Evolutionary conservation across 306 rosid genomes (phyloP).

Genomic region (Cucurbita moschata): DNA sequence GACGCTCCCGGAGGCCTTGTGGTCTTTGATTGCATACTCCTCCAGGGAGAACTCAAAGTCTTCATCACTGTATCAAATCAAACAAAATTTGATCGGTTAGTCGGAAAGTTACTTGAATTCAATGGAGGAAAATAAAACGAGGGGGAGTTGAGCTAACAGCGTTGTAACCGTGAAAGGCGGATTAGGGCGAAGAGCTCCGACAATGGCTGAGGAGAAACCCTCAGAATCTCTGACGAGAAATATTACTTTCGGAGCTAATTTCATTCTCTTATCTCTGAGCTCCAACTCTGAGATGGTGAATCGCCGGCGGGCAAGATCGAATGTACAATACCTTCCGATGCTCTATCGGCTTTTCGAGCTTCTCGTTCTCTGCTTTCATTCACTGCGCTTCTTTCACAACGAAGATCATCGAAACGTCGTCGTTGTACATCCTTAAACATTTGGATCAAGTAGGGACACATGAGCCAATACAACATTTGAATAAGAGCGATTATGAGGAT

Average conservation of each 20-base stretch:
- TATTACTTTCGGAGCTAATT: constrained; percentile 34
- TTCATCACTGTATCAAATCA: constrained; percentile 34
- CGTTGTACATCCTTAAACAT: not conserved
- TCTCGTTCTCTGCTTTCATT: not conserved
- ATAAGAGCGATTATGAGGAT: too few species aligned
- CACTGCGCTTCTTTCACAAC: not conserved
- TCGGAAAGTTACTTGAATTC: not conserved
- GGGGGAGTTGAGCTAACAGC: constrained; percentile 18
- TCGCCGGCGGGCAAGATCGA: not conserved
- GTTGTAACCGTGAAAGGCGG: constrained; percentile 25
- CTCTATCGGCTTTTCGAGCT: not conserved
- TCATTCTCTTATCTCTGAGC: constrained; percentile 24
- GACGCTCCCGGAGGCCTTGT: constrained; percentile 47
- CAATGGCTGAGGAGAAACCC: constrained; percentile 49
- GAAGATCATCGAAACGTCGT: not conserved
- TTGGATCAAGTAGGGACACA: too few species aligned
- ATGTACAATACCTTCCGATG: not conserved
- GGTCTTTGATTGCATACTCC: constrained; percentile 40
- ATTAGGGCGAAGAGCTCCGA: constrained; percentile 29
- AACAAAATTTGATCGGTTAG: not conserved
- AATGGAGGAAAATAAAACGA: not conserved
- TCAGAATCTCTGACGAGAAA: constrained; percentile 44
- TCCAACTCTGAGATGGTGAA: not conserved
- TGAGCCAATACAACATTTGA: too few species aligned
- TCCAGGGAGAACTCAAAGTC: constrained; percentile 50